Evolutionary conservation across 805 yeast genomes (phyloP), one percentile per base, ranked within the genome.

Genomic region (Pichia kluyveri): DNA sequence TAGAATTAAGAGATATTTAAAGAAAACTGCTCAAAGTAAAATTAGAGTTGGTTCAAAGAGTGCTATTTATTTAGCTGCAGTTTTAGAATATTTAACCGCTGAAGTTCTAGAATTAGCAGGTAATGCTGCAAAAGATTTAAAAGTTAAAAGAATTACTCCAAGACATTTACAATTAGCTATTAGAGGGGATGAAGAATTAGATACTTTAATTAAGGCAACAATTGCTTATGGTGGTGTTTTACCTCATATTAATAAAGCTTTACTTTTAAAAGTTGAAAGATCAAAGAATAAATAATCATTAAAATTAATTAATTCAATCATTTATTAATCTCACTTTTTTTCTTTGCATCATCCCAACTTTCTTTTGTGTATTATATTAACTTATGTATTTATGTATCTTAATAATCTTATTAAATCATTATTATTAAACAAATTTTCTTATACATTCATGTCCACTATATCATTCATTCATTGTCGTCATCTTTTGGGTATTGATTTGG

Each of bases 221-320:
- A 91, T 91, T 66, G 96, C 97, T 39, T 88, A 83, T 59, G 98
- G 98, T 76, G 98, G 98, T 82, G 98, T 91, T 47, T 75, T 91
- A 67, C 98, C 98, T 48, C 95, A 88, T 66, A 86, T 87, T 63
- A 86, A 87, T 71, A 82, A 83, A 67, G 88, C 87, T 49, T 73
- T 85, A 60, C 71, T 85, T 57, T 77, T 86, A 62, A 83, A 86
- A 71, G 87, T 82, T 46, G 90, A 83, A 65, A 78, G 79, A 70
- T 72, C 72, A 57, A 72, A 73, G 60, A 58, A 43, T 26, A 31
- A 40, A 19, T 45, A 41, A 44, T 17, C 8, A 5, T 30, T 8
- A 9, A 30, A 8, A 4, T 30, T 30, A 30, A 23, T 23, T 23
- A 23, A 23, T 23, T 23, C 26, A 5, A 23, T 23, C 32, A 30